Conservation (phyloP, 768 basidiomycete species). For the Amanita rimosa region DNA sequence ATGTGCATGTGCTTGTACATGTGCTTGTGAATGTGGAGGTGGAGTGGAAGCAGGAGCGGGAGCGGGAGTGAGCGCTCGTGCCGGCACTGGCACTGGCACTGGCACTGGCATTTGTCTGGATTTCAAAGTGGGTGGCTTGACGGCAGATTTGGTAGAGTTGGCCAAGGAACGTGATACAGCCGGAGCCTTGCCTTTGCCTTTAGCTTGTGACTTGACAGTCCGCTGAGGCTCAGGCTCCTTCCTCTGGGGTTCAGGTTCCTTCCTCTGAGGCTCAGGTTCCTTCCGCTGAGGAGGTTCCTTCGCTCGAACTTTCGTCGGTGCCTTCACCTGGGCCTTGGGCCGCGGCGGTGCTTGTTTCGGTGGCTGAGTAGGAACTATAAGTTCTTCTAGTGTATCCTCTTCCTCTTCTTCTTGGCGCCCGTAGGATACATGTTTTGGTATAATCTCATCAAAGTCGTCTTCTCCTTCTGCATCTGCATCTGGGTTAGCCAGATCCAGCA, state of each 20-base stretch:
- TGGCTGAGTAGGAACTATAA: conserved; percentile 19
- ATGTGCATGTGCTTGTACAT: neutral
- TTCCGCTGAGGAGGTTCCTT: neutral
- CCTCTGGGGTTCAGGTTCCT: conserved; percentile 14
- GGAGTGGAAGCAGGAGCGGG: neutral
- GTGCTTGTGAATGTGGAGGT: conserved; percentile 5
- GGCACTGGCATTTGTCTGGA: neutral
- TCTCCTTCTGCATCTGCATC: conserved; percentile 22
- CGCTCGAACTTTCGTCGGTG: neutral
- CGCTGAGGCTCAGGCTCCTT: conserved; percentile 18
- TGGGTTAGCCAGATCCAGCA: conserved; percentile 10
- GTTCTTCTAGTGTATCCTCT: conserved; percentile 20
- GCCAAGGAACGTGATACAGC: conserved; percentile 17
- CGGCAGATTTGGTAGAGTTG: conserved; percentile 6
- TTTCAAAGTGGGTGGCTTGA: conserved; percentile 7
- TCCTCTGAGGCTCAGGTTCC: neutral
- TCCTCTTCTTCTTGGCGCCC: conserved; percentile 23
- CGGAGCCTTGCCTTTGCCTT: conserved; percentile 13
- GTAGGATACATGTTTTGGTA: conserved; percentile 17
- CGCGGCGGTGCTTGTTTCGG: conserved; percentile 17
- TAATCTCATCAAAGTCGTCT: conserved; percentile 31
- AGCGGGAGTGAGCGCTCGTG: conserved; percentile 3
- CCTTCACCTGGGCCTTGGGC: neutral
- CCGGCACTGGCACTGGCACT: neutral
- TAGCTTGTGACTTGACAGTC: conserved; percentile 13